Conservation (phyloP, 805 yeast genomes). For the Suhomyces prunicola region DNA sequence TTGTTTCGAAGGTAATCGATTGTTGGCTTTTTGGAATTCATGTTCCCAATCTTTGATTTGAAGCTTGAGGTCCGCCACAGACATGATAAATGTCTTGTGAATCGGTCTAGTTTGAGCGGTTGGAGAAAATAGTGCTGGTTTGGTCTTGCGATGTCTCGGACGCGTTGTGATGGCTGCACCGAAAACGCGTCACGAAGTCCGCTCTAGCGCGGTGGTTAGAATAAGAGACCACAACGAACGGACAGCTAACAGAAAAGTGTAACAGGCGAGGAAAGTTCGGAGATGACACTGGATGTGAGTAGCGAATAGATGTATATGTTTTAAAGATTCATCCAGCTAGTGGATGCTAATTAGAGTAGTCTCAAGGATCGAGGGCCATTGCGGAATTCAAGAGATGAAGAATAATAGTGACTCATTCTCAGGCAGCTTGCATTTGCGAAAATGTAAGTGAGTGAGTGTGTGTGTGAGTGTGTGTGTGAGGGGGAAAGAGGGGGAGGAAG, state of each 20-base stretch:
- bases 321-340: background rate
- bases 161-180: background rate
- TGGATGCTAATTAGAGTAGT: background rate
- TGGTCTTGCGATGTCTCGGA: background rate
- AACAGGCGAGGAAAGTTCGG: background rate
- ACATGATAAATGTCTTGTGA: background rate
- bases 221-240: background rate
- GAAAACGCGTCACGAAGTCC: background rate
- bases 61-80: slow-evolving; percentile 17
- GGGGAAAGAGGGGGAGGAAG: too few species aligned
- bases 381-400: background rate
- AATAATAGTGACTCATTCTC: background rate
- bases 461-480: too few species aligned
- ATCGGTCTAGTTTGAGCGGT: background rate
- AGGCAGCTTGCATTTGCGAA: background rate
- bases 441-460: too few species aligned
- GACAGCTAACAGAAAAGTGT: background rate
- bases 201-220: background rate
- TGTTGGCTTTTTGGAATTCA: slow-evolving; percentile 24
- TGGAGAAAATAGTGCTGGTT: background rate
- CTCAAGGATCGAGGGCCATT: background rate
- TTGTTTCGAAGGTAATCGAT: slow-evolving; percentile 29
- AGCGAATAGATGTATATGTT: background rate
- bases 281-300: background rate
- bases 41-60: slow-evolving; percentile 42